Evolutionary conservation across 305 asterid species (phyloP), one percentile per base, ranked within the genome.

Genomic region (Ajuga reptans): DNA sequence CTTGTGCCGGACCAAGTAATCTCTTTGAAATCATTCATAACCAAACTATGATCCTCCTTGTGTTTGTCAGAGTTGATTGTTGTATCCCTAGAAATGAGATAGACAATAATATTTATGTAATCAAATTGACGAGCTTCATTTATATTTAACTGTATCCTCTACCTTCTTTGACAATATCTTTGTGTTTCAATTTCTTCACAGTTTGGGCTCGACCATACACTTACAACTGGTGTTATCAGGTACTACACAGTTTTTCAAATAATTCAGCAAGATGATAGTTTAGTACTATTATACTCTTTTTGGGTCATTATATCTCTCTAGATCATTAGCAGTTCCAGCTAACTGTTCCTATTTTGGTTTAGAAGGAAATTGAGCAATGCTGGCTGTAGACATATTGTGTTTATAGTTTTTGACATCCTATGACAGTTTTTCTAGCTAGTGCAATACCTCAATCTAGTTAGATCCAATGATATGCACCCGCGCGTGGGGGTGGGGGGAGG

Each of bases 191-290:
- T 78, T 51, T 57, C 54, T 75, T 63, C 76, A 81, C 95, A 90
- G 99, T 93, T 90, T 86, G 99, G 99, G 75, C 97, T 93, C 75
- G 97, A 93, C 79, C 99, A 93, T 72, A 90, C 99, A 4, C 97
- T 93, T 63, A 93, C 99, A 56, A 93, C 99, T 57, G 99, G 99
- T 62, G 99, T 93, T 64, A 93, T 93, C 87, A 93, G 99, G 99
- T 93, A 86, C 31, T 34, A 56, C 16, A 52, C 50, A 18, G 64
- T 53, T 43, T 39, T 50, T 61, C 2, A 0, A 21, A 21, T 21
- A 21, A 21, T 60, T 39, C 24, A 6, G 36, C 69, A 33, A 12
- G 49, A 57, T 51, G 39, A 59, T 55, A 49, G 34, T 33, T 29
- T 54, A 9, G 27, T 57, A 21, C 36, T 15, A 39, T 21, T 29